phyloP scores from a whole-genome alignment of 2,329 filamentous ascomycete genomes.

The Cladosporium sp. region DNA sequence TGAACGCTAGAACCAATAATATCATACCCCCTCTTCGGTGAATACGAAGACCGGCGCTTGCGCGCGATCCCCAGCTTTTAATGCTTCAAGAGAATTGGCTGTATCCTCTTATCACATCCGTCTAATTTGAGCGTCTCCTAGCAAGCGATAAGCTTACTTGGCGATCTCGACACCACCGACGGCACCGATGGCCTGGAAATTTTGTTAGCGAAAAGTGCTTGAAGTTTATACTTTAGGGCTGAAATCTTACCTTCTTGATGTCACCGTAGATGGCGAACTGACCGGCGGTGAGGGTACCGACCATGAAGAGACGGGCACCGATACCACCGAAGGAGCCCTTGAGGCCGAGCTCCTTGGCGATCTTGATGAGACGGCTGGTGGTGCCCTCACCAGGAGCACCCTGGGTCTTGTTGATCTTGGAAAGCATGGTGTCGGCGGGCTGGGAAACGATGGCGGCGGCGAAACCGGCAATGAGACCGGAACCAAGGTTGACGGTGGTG shows the following conservation, averaged over 20 bases:
- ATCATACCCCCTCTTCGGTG: not conserved
- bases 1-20: constrained; percentile 12
- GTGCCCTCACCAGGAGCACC: constrained; percentile 82
- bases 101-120: constrained; percentile 5
- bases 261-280: constrained; percentile 89
- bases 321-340: constrained; percentile 73
- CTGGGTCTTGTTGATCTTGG: constrained; percentile 95
- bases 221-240: constrained; percentile 2
- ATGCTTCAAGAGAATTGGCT: constrained; percentile 1
- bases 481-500: constrained; percentile 78
- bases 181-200: constrained; percentile 51
- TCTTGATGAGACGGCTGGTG: constrained; percentile 77
- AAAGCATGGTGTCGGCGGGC: constrained; percentile 89
- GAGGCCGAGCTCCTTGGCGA: constrained; percentile 78
- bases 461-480: constrained; percentile 81
- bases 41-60: not conserved
- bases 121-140: not conserved
- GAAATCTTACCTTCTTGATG: constrained; percentile 56
- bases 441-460: constrained; percentile 83
- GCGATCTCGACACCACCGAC: constrained; percentile 71
- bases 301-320: constrained; percentile 72
- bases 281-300: constrained; percentile 70
- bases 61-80: not conserved
- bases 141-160: constrained; percentile 16
- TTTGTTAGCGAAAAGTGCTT: constrained; percentile 8